Base-by-base conservation (phyloP, 2,329 filamentous ascomycete species). In the Penicillium sp. region DNA sequence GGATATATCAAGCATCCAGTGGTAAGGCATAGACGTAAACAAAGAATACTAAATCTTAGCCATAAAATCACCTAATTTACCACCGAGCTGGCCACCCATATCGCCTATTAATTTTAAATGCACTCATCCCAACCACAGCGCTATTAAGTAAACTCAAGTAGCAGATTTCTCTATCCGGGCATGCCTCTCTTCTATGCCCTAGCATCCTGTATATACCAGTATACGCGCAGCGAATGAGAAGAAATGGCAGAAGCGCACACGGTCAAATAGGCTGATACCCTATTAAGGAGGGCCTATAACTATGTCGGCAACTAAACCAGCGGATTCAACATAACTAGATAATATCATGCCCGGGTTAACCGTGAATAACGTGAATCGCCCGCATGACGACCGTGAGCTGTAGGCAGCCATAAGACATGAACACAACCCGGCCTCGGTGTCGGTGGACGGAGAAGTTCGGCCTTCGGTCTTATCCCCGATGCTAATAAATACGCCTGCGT, bases 1-100 rank as follows among this genome's bases (percentile, higher is more conserved):
- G 54, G 47, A 52, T 57, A 57, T 25, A 21, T 58, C 49, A 31
- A 31, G 31, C 10, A 40, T 21, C 27, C 40, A 52, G 12, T 43
- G 41, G 41, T 17, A 23, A 43, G 41, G 41, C 21, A 45, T 27
- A 27, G 41, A 45, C 7, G 13, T 10, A 45, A n/a, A 45, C 23
- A 43, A 43, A 43, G 21, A 43, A 43, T 25, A 9, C 38, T 41
- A 13, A 19, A 41, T 25, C 40, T 25, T 13, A 17, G 21, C 40
- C 21, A 21, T 23, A 1, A 41, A 35, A 37, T 17, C 6, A 17
- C 13, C 21, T 8, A 43, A 43, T 38, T n/a, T 8, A 38, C 35
- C 3, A 35, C 15, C 15, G 15, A 38, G 17, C 35, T 38, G 4
- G 17, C 35, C 8, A 9, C 17, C 35, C 17, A n/a, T 38, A 19